Evolutionary conservation across 176 grass and related monocot genomes (phyloP), one percentile per base, ranked within the genome.

Genomic region (Carex kokanica): DNA sequence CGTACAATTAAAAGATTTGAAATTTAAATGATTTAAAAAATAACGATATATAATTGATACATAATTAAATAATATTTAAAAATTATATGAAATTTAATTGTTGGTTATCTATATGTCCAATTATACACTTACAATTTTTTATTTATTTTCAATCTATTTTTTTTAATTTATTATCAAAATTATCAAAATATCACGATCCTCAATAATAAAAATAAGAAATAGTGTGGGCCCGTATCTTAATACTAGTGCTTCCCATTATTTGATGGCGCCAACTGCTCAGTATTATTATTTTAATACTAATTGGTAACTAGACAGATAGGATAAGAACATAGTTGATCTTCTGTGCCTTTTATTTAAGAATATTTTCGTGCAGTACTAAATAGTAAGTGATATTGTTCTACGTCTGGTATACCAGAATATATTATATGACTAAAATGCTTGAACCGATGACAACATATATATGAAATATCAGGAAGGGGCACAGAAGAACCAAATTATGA

Each of bases 251-350:
- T 17, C 75, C 58, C 75, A 79, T 79, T 53, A 58, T 49, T 74
- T 81, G 78, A 81, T 81, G 17, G 14, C 15, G 23, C 32, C 74
- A 78, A 78, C 24, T 13, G n/a, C 5, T 8, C 12, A 25, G 52
- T 41, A 54, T 78, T 78, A 78, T 78, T 57, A 56, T 78, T 78
- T 58, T 20, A 61, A 17, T 80, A 18, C 77, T 80, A 61, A 80
- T 16, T 80, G 53, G 55, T 5, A 60, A 41, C n/a, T 62, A 62
- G 55, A 80, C 78, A 63, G 58, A 36, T 80, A 41, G 17, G 78
- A 80, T 80, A 80, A 80, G 56, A 80, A 40, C 31, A 43, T n/a
- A 32, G 8, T 45, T 64, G 57, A 80, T 80, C 27, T 60, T 60
- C 27, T 59, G 11, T 36, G 77, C 8, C 27, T 60, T 55, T 2